Conservation (phyloP, 1,284 basidiomycete genomes). For the Malassezia arunalokei region DNA sequence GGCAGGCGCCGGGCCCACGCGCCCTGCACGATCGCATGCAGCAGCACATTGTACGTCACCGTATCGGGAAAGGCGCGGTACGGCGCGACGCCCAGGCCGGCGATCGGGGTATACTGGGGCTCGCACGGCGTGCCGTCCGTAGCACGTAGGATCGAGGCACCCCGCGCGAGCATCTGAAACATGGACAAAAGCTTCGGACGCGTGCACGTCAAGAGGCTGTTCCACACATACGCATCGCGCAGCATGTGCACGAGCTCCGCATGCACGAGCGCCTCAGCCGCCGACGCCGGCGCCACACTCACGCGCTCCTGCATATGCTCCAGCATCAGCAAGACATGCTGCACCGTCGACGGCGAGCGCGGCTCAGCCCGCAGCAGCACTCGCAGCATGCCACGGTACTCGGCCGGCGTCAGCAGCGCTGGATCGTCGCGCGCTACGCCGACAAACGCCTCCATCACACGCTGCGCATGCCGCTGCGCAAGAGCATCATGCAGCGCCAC, state of each 20-base stretch:
- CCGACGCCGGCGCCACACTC: not conserved
- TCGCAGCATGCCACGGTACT: constrained; percentile 7
- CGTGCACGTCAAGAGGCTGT: constrained; percentile 1
- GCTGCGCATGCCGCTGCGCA: not conserved
- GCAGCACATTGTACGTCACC: constrained; percentile 12
- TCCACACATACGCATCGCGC: constrained; percentile 12
- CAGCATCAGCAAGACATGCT: constrained; percentile 7
- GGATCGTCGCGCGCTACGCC: not conserved
- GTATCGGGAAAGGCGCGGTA: constrained; percentile 5
- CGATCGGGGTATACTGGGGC: not conserved
- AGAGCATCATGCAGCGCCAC: constrained; percentile 8
- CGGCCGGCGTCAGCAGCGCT: constrained; percentile 1
- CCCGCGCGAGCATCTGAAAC: constrained; percentile 5
- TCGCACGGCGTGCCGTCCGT: not conserved
- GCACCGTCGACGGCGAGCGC: not conserved
- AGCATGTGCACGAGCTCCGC: constrained; percentile 3
- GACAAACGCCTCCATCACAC: constrained; percentile 10
- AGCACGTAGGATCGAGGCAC: not conserved
- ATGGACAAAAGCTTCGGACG: not conserved
- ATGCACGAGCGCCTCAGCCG: constrained; percentile 3
- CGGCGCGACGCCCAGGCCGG: not conserved
- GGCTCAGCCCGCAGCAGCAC: constrained; percentile 1
- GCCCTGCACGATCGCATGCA: constrained; percentile 8
- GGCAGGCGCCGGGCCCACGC: not conserved
- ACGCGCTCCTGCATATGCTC: constrained; percentile 6